These are phyloP conservation scores for Neofusicoccum kwambonambiense DNA, from an alignment of 2,329 filamentous ascomycete species.

Conservation along the genomic window DNA sequence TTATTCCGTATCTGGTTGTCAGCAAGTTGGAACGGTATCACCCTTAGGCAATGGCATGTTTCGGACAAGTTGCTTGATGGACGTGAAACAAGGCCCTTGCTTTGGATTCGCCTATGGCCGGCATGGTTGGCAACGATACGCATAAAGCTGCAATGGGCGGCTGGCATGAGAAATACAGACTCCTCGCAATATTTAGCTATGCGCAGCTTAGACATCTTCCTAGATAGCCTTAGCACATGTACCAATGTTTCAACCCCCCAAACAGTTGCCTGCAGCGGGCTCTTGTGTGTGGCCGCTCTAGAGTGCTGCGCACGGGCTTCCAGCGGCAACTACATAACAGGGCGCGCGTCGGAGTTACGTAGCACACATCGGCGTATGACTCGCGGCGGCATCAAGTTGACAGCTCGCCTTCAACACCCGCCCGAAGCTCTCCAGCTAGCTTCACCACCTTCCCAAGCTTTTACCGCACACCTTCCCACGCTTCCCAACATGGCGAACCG, in stretches of 20 bases:
- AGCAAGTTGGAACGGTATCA: no score
- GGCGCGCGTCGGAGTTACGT: neutral
- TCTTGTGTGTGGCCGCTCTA: neutral
- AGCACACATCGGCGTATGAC: constrained; percentile 10
- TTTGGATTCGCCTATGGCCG: neutral
- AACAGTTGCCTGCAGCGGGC: no score
- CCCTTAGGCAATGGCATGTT: no score
- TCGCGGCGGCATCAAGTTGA: constrained; percentile 17
- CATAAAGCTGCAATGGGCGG: neutral
- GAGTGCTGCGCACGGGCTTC: no score
- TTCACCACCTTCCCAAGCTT: neutral
- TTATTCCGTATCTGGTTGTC: no score
- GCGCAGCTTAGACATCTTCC: no score
- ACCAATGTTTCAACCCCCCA: no score
- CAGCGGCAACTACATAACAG: neutral
- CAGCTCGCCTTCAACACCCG: constrained; percentile 15
- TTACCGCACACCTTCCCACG: neutral
- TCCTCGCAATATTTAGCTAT: no score
- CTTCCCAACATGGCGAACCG: constrained; percentile 65
- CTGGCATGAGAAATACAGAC: no score
- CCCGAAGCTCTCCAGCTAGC: constrained; percentile 4
- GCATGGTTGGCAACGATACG: no score
- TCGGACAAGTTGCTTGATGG: neutral
- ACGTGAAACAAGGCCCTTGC: neutral
- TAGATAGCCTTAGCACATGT: no score